Base-by-base conservation (phyloP, 371 early-diverging fungal genomes). In the Syncephalastrum sp. region DNA sequence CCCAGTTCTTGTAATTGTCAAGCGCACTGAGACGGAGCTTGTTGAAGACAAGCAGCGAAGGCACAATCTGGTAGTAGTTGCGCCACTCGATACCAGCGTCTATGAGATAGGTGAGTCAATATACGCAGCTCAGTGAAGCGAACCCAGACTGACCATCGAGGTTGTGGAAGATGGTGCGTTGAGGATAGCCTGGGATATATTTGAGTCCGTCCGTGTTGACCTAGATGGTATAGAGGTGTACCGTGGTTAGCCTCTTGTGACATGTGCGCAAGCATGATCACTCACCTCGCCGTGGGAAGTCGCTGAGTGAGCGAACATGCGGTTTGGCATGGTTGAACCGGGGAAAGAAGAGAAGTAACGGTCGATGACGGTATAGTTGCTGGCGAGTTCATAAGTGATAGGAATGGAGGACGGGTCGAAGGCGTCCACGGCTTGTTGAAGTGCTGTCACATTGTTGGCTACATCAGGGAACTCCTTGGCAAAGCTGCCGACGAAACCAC, bases 271-370 rank as follows among this genome's bases (percentile, higher is more conserved):
- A 19, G 24, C 8, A 23, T 41, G n/a, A n/a, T 16, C n/a, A 17
- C n/a, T 53, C 17, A 54, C 54, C 42, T 62, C 60, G 12, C 67
- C 63, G 42, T 64, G 49, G 4, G 62, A 62, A 14, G 69, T 69
- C 3, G 58, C 65, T 0, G 65, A 58, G 29, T 69, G 68, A n/a
- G 65, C 51, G 47, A 50, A 71, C 52, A 67, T 53, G 19, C 71
- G 67, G 25, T 71, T 71, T n/a, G 71, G 71, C 59, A 62, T 61
- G 16, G 71, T 71, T 3, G 62, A 56, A 13, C 71, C 71, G 47
- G 71, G 67, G 54, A 71, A 60, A 10, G 65, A 59, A 0, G 71
- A 59, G 33, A 62, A 67, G 46, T 60, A 71, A 5, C 63, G 59
- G 38, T 71, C 63, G 45, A 71, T 45, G 3, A 71, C 51, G 8